Base-by-base conservation (phyloP, 306 rosid species). In the Pueraria montana region DNA sequence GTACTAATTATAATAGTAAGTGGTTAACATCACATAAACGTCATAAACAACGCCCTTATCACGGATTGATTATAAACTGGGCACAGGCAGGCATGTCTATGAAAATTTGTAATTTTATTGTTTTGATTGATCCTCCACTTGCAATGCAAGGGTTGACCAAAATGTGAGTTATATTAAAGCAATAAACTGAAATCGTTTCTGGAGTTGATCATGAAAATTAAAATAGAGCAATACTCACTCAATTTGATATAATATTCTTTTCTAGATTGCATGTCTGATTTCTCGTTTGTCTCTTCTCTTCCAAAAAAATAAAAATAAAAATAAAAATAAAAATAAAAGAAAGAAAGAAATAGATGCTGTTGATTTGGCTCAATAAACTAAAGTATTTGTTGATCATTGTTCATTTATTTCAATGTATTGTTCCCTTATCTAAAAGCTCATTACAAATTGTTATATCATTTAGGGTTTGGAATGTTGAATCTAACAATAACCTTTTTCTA, bases 101-200 rank as follows among this genome's bases (percentile, higher is more conserved):
- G 32, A 27, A 27, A 3, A 1, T 27, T 27, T 27, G 1, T 27
- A 27, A 27, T 27, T 27, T 27, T 27, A 1, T 27, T 27, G 32
- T 27, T 27, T 27, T 27, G 32, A 27, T 27, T 27, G 32, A 27
- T 27, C 32, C 32, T 27, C 32, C 61, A 8, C 43, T 72, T n/a
- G n/a, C n/a, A n/a, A n/a, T 43, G 14, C 52, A 69, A 40, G 83
- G 81, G 91, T 87, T 87, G 89, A 89, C 91, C 64, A 46, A 83
- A 30, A 38, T 71, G 46, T 73, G 63, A 20, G 71, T 79, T n/a
- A n/a, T 81, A 81, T 10, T 49, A 23, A 49, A 45, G 27, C 38
- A 81, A 65, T 78, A 66, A 55, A 66, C 69, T 48, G 61, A n/a
- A 52, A 56, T 38, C 38, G 11, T 23, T 73, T 48, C 11, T 68